Conservation (phyloP, 495 filamentous ascomycete genomes). For the Aspergillus baeticus region DNA sequence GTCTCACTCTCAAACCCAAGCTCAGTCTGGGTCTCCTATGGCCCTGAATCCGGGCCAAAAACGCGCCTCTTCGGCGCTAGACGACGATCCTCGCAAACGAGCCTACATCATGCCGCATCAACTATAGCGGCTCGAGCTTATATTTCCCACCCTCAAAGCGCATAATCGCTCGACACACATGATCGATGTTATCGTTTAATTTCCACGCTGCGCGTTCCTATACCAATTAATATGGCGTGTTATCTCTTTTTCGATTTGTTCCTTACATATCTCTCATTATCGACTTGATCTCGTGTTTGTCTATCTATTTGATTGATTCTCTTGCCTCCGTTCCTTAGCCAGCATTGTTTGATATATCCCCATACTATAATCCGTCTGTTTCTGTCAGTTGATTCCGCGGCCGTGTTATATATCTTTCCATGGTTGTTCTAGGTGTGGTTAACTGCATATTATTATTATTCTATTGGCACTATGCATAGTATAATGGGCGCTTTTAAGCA, state of each 20-base stretch:
- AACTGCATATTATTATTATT: background rate
- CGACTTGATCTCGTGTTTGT: background rate
- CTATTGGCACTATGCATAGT: background rate
- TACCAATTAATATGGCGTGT: background rate
- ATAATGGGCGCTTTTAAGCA: background rate
- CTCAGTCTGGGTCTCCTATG: constrained; percentile 15
- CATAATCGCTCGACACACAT: background rate
- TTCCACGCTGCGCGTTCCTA: too few relatives aligned
- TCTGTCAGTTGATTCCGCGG: background rate
- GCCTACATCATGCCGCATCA: constrained; percentile 31
- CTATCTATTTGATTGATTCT: background rate
- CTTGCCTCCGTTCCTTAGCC: background rate
- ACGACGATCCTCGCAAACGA: constrained; percentile 36
- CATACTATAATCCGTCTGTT: background rate
- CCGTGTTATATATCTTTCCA: background rate
- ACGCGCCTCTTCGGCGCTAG: constrained; percentile 20
- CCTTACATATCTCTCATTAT: background rate
- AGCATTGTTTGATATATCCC: background rate
- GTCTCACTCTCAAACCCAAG: constrained; percentile 10
- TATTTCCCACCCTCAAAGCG: background rate
- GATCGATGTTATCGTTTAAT: background rate
- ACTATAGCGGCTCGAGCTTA: constrained; percentile 5
- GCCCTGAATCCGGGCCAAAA: constrained; percentile 28
- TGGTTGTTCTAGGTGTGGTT: background rate
- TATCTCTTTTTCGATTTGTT: background rate